phyloP scores from a whole-genome alignment of 2,329 filamentous ascomycete genomes.

The Sordariomycetes sp. region DNA sequence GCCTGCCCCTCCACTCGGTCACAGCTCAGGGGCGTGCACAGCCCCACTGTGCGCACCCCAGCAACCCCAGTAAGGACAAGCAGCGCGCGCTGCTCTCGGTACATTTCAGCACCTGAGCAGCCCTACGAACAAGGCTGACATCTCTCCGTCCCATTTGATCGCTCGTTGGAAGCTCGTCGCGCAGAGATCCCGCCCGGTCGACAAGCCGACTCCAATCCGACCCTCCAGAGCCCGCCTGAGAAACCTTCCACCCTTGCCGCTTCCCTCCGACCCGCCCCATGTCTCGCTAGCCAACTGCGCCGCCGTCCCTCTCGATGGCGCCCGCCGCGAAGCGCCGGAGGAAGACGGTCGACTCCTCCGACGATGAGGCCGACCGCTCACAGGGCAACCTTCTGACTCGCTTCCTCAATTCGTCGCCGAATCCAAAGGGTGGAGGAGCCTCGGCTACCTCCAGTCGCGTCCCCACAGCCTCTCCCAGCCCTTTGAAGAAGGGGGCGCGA shows the following conservation, averaged over 20 bases:
- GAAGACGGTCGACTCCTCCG: constrained; percentile 40
- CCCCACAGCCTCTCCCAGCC: constrained; percentile 28
- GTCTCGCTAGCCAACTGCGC: background rate
- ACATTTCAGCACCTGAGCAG: background rate
- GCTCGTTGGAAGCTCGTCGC: background rate
- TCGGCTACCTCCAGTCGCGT: constrained; percentile 17
- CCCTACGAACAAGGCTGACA: background rate
- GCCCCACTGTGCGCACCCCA: background rate
- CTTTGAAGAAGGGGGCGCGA: constrained; percentile 18
- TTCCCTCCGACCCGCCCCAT: background rate
- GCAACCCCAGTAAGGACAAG: background rate
- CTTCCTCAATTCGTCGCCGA: constrained; percentile 43
- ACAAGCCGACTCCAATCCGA: background rate
- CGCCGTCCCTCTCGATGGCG: constrained; percentile 29
- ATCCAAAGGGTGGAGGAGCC: constrained; percentile 16
- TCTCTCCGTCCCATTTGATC: background rate
- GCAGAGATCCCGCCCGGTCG: background rate
- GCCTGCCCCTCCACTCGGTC: background rate
- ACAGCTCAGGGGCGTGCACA: too few species aligned
- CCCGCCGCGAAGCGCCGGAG: constrained; percentile 48
- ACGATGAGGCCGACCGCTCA: constrained; percentile 31
- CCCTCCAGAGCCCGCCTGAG: background rate
- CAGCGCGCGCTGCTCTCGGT: too few species aligned
- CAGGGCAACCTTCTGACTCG: constrained; percentile 37
- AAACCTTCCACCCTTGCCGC: background rate